Evolutionary conservation across 2,329 filamentous ascomycete genomes (phyloP), one percentile per base, ranked within the genome.

Genomic region (Cladosporium sp.): DNA sequence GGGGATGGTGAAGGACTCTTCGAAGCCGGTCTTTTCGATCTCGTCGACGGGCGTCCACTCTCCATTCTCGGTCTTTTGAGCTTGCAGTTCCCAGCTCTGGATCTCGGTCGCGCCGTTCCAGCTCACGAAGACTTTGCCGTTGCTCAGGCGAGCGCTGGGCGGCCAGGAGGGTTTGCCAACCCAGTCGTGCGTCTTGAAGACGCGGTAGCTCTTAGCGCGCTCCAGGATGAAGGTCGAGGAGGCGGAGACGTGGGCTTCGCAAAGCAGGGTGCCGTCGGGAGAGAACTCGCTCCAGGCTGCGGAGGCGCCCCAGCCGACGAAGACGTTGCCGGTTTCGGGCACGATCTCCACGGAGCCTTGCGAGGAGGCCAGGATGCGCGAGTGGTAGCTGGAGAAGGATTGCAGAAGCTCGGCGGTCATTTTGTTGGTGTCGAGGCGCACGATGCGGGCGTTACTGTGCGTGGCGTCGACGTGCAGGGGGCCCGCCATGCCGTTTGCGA

Each of bases 261-360:
- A 79, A 6, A 83, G 72, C 4, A 80, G 71, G 7, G 75, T 73
- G 31, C 81, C 81, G 40, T 78, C 72, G 21, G 71, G 60, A 0
- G 75, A 68, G 70, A 77, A 85, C 69, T 87, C 84, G 14, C 79
- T 83, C 65, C 80, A 81, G 0, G 81, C 79, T 1, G 83, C 81
- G 14, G 78, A 78, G n/a, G 82, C 80, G 12, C 84, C 85, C 84
- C 85, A 88, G 65, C 84, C 84, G 29, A 88, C 80, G 29, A 88
- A 75, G 5, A 82, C 80, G 0, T 73, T 67, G 56, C 63, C 68
- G n/a, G 65, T 66, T 5, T 59, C 37, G 2, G 81, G 79, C 0
- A 87, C 77, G 1, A 83, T 71, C 67, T 88, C 85, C 4, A 83
- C 81, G 62, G 80, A 82, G 2, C 82, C 82, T 68, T 84, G 82